Conservation (phyloP, 352 stramenopile genomes). For the Phytopythium montanum region DNA sequence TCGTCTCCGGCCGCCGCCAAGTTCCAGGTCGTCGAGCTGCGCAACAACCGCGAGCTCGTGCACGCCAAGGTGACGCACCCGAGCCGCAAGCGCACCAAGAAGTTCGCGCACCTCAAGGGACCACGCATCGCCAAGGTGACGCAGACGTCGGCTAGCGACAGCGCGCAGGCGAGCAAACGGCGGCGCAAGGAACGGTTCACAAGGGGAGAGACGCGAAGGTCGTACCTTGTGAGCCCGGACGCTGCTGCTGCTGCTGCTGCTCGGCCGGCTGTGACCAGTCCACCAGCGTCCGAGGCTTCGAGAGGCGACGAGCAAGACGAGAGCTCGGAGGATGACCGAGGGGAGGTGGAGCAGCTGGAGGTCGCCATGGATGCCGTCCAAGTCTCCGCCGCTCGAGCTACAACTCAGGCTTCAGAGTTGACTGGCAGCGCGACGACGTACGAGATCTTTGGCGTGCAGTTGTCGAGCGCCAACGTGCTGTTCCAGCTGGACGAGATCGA, state of each 20-base stretch:
- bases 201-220: conserved; percentile 52
- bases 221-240: conserved; percentile 51
- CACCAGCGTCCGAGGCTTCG: conserved; percentile 5
- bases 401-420: conserved; percentile 6
- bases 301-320: neutral
- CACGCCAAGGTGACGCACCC: conserved; percentile 73
- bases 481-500: conserved; percentile 78
- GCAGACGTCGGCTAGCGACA: conserved; percentile 62
- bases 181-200: conserved; percentile 66
- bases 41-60: conserved; percentile 79
- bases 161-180: conserved; percentile 56
- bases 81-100: conserved; percentile 63
- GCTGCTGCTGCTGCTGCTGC: neutral
- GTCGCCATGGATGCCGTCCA: conserved; percentile 19
- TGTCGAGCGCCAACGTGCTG: conserved; percentile 66
- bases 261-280: conserved; percentile 4
- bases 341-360: conserved; percentile 20
- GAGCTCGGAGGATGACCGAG: conserved; percentile 39
- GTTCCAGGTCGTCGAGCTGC: conserved; percentile 78
- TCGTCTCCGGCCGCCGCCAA: conserved; percentile 33
- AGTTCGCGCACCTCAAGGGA: conserved; percentile 59
- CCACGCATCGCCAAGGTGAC: conserved; percentile 73
- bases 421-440: conserved; percentile 32
- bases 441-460: conserved; percentile 71
- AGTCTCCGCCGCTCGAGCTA: neutral